Evolutionary conservation across 2,329 filamentous ascomycete genomes (phyloP).

Genomic region (Curvularia verruculosa): DNA sequence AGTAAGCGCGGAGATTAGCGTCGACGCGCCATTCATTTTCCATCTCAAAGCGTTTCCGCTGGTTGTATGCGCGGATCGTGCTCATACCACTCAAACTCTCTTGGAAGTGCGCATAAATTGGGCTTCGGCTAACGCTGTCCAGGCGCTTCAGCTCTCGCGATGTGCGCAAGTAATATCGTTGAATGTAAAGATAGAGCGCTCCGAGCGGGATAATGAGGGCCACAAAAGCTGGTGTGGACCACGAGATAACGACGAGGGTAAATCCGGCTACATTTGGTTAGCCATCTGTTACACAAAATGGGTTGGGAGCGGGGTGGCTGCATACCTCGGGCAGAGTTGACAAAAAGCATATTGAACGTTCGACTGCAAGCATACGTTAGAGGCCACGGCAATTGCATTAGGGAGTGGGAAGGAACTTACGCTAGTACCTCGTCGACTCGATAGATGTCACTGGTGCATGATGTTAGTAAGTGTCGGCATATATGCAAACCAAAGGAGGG

Average conservation of each 20-base stretch:
- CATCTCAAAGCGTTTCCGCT: constrained; percentile 82
- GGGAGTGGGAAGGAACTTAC: constrained; percentile 42
- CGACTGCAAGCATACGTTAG: constrained; percentile 56
- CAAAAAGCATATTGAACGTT: constrained; percentile 89
- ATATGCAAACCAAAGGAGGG: background rate
- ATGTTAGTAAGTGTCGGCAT: constrained; percentile 24
- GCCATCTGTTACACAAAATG: constrained; percentile 25
- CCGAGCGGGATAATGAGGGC: constrained; percentile 80
- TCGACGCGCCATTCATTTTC: constrained; percentile 99
- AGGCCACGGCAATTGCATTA: background rate
- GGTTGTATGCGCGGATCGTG: constrained; percentile 92
- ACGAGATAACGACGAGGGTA: constrained; percentile 84
- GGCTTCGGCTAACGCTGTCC: constrained; percentile 92
- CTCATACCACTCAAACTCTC: constrained; percentile 93
- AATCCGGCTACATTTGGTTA: constrained; percentile 62
- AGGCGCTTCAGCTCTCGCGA: constrained; percentile 95
- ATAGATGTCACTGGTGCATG: constrained; percentile 69
- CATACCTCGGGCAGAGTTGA: constrained; percentile 57
- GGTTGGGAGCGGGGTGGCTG: constrained; percentile 17
- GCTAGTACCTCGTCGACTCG: constrained; percentile 90
- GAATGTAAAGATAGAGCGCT: constrained; percentile 86
- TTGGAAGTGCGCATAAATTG: constrained; percentile 98
- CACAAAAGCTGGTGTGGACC: constrained; percentile 79
- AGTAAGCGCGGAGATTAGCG: constrained; percentile 91
- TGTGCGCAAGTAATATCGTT: constrained; percentile 94